These are phyloP conservation scores for Ananas comosus DNA, from an alignment of 176 grass and related monocot species.

Conservation along the genomic window DNA sequence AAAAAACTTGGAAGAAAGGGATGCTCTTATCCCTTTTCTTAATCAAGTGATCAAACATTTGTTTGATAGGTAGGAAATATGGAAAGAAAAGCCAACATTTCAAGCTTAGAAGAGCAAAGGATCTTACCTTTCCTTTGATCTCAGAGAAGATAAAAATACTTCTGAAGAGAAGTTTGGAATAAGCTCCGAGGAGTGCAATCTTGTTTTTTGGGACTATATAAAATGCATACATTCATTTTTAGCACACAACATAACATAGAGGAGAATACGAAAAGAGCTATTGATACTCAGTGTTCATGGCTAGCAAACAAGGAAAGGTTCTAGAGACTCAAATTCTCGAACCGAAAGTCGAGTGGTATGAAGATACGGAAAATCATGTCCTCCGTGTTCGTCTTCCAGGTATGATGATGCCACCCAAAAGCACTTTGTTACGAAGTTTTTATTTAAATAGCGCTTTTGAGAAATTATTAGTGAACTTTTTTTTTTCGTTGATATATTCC, in stretches of 20 bases:
- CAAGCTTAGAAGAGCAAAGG: constrained; percentile 20
- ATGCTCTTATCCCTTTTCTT: too few species aligned
- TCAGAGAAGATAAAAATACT: constrained; percentile 28
- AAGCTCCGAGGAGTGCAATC: constrained; percentile 4
- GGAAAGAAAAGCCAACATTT: constrained; percentile 10
- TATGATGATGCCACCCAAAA: constrained; percentile 5
- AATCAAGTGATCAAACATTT: too few species aligned
- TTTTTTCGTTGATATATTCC: too few species aligned
- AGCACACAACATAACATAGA: neutral
- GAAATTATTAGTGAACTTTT: neutral
- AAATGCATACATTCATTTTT: constrained; percentile 10
- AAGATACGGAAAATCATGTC: constrained; percentile 10
- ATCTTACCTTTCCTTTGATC: constrained; percentile 33
- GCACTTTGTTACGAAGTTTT: neutral
- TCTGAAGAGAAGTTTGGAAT: constrained; percentile 67
- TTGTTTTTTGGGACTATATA: constrained; percentile 4
- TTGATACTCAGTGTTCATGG: constrained; percentile 11
- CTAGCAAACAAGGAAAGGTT: neutral
- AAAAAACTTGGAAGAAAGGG: too few species aligned
- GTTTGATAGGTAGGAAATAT: too few species aligned
- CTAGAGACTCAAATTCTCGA: constrained; percentile 22
- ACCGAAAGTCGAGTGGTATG: constrained; percentile 13
- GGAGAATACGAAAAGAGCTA: neutral
- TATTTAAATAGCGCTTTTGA: neutral
- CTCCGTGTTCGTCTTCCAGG: constrained; percentile 39